phyloP scores from a whole-genome alignment of 2,329 filamentous ascomycete genomes.

The Pseudogymnoascus sp. region DNA sequence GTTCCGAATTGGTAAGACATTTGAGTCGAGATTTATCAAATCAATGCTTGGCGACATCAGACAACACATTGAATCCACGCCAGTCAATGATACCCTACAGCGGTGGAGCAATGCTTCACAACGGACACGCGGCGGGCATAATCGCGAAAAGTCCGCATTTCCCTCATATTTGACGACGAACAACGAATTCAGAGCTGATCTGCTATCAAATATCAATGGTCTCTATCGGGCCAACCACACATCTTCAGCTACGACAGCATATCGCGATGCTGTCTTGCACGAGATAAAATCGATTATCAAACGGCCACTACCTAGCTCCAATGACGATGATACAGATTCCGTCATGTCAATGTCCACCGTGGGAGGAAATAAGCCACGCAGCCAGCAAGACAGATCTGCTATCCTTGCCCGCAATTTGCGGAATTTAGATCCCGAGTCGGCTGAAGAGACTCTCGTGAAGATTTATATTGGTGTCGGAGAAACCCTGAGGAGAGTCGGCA shows the following conservation, averaged over 20 bases:
- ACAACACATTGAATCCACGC: conserved; percentile 67
- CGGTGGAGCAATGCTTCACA: conserved; percentile 76
- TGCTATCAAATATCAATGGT: conserved; percentile 65
- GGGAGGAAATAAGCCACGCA: conserved; percentile 56
- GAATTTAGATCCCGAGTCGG: conserved; percentile 72
- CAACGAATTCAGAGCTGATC: conserved; percentile 58
- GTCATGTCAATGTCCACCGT: conserved; percentile 77
- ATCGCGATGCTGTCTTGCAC: conserved; percentile 72
- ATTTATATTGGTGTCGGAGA: conserved; percentile 87
- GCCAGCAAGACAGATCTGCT: conserved; percentile 81
- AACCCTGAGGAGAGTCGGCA: conserved; percentile 72
- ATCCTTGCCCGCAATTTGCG: conserved; percentile 82
- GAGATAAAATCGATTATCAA: conserved; percentile 83
- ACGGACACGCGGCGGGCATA: conserved; percentile 59
- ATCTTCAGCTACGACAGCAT: conserved; percentile 70
- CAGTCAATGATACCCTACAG: conserved; percentile 64
- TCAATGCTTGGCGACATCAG: conserved; percentile 72
- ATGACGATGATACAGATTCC: conserved; percentile 86
- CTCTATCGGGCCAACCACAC: conserved; percentile 76
- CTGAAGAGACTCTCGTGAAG: conserved; percentile 70
- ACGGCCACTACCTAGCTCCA: conserved; percentile 79
- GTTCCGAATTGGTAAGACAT: conserved; percentile 75
- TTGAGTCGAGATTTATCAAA: conserved; percentile 71
- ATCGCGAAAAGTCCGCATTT: conserved; percentile 57
- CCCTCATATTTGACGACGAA: conserved; percentile 73